These are phyloP conservation scores for Sphagnum fallax DNA, from an alignment of 228 moss, liverwort and hornwort species.

Conservation along the genomic window DNA sequence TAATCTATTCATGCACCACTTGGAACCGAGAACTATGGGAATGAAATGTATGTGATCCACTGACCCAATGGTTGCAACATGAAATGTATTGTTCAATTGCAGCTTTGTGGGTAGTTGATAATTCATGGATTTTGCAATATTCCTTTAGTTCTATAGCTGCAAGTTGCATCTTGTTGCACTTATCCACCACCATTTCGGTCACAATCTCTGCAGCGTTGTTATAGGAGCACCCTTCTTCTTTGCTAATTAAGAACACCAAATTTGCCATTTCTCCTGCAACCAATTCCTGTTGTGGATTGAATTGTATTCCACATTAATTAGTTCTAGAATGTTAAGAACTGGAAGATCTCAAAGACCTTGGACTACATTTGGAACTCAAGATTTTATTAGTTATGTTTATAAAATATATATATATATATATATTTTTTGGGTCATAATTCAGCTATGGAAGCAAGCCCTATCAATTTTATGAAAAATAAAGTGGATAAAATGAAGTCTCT, in stretches of 20 bases:
- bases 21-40: no score
- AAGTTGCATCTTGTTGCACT: constrained; percentile 7
- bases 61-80: neutral
- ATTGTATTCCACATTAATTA: no score
- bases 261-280: constrained; percentile 8
- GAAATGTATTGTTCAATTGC: constrained; percentile 1
- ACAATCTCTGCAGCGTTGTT: constrained; percentile 13
- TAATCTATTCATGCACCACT: no score
- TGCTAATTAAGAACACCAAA: constrained; percentile 16
- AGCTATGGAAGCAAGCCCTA: no score
- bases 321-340: no score
- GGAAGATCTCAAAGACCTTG: no score
- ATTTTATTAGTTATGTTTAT: no score
- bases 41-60: constrained; percentile 1
- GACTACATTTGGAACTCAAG: no score
- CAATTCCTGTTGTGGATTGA: constrained; percentile 6
- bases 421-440: no score
- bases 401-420: no score
- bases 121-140: neutral
- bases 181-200: constrained; percentile 12
- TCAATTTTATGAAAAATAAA: no score
- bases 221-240: constrained; percentile 14
- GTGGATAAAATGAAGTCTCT: no score
- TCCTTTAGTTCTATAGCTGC: constrained; percentile 4
- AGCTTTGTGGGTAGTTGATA: neutral